phyloP scores from a whole-genome alignment of 2,329 filamentous ascomycete genomes.

The Gliomastix tumulicola region DNA sequence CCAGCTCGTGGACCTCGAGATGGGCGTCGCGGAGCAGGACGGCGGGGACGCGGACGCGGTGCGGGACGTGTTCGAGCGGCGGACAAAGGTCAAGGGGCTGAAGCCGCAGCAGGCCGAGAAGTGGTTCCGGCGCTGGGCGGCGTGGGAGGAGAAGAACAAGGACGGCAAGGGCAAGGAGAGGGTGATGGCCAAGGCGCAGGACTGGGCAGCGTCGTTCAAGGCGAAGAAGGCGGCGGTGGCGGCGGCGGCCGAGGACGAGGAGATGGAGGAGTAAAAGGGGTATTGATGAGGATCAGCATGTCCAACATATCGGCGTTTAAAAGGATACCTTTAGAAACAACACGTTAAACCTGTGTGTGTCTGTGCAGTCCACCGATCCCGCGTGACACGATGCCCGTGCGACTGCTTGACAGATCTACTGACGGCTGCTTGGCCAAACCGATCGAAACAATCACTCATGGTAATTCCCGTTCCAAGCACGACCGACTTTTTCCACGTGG shows the following conservation, averaged over 20 bases:
- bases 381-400: no score
- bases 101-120: constrained; percentile 78
- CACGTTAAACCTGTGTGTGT: not conserved
- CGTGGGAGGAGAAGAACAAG: constrained; percentile 72
- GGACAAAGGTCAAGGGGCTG: constrained; percentile 59
- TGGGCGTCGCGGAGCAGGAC: constrained; percentile 48
- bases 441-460: no score
- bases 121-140: constrained; percentile 88
- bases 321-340: not conserved
- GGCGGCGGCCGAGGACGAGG: constrained; percentile 23
- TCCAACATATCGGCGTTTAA: constrained; percentile 2
- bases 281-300: no score
- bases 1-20: constrained; percentile 81
- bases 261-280: constrained; percentile 7
- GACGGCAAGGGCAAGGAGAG: constrained; percentile 61
- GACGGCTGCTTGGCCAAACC: no score
- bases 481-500: no score
- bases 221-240: constrained; percentile 31
- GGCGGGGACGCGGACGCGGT: constrained; percentile 50
- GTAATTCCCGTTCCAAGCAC: not conserved
- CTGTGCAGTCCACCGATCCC: no score
- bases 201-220: constrained; percentile 55
- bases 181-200: constrained; percentile 64
- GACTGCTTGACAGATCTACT: no score
- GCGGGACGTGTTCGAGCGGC: constrained; percentile 75